These are phyloP conservation scores for Chamaecrista fasciculata DNA, from an alignment of 306 rosid genomes.

Conservation along the genomic window DNA sequence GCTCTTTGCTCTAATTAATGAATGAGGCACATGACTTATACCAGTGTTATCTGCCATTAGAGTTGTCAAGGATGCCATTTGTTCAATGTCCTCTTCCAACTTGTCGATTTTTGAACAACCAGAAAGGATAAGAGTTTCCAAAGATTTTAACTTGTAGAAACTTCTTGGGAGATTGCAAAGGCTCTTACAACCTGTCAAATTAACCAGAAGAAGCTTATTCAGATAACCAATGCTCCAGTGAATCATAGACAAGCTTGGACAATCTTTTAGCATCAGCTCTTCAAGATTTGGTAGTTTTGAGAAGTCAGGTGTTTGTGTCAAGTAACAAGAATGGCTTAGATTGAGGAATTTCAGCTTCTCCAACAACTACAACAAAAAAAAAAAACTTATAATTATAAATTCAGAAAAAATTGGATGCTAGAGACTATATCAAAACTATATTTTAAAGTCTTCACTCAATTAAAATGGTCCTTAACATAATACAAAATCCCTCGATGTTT, in stretches of 20 bases:
- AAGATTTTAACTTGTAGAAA: background rate
- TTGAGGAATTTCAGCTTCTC: background rate
- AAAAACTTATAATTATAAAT: too few species aligned
- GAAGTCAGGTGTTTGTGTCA: background rate
- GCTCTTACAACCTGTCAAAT: background rate
- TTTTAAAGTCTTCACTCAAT: too few species aligned
- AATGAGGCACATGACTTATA: background rate
- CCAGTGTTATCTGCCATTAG: background rate
- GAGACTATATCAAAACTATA: too few species aligned
- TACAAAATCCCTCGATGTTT: too few species aligned
- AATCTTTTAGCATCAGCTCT: background rate
- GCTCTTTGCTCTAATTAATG: background rate
- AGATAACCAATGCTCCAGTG: background rate
- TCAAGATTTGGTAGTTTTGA: background rate
- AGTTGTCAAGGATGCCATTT: background rate
- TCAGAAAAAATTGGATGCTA: too few species aligned
- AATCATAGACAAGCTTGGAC: background rate
- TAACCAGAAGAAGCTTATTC: background rate
- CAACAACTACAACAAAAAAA: background rate
- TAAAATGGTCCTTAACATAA: too few species aligned
- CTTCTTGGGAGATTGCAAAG: background rate
- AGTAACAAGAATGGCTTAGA: background rate
- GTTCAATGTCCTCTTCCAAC: background rate
- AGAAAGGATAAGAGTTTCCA: slow-evolving; percentile 3
- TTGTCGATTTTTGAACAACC: background rate